A percentile compares a stretch with the other conserved stretches of the same genome.
These are phyloP conservation scores for Globisporangium paddicum DNA, from an alignment of 352 stramenopile genomes.

Conservation along the genomic window DNA sequence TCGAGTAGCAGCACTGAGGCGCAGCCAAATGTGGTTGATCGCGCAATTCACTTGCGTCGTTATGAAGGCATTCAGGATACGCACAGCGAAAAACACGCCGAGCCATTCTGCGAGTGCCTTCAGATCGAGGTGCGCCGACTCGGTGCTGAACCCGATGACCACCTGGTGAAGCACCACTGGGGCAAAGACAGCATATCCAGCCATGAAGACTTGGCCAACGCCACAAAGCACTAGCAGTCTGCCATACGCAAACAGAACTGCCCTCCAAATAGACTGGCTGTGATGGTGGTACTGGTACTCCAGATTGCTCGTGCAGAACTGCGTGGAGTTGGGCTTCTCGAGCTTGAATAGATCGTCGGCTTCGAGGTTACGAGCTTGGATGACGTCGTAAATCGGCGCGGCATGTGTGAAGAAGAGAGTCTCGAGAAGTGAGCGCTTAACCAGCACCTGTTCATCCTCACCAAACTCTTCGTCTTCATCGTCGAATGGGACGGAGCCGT, in stretches of 20 bases:
- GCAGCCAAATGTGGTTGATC: conserved; percentile 7
- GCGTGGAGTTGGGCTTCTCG: not conserved
- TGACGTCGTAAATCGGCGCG: not conserved
- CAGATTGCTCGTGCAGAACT: not conserved
- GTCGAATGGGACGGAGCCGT: not conserved
- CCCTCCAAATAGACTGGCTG: not conserved
- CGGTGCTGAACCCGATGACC: conserved; percentile 3
- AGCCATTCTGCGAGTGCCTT: not conserved
- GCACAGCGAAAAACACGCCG: not conserved
- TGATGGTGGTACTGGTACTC: not conserved
- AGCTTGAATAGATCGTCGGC: conserved; percentile 3
- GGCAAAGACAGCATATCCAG: conserved; percentile 7
- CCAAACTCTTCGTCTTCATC: not conserved
- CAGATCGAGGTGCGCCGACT: not conserved
- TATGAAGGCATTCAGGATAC: conserved; percentile 11
- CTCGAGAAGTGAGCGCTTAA: conserved; percentile 1
- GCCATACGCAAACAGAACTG: conserved; percentile 2
- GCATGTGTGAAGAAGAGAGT: conserved; percentile 8
- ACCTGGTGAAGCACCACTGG: conserved; percentile 16
- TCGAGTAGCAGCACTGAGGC: conserved; percentile 1
- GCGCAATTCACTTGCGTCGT: conserved; percentile 7
- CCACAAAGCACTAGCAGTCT: not conserved
- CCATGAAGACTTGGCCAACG: conserved; percentile 4
- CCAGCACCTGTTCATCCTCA: not conserved
- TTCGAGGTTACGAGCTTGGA: conserved; percentile 1